Conservation (phyloP, 768 basidiomycete genomes). For the Punctularia strigosozonata region DNA sequence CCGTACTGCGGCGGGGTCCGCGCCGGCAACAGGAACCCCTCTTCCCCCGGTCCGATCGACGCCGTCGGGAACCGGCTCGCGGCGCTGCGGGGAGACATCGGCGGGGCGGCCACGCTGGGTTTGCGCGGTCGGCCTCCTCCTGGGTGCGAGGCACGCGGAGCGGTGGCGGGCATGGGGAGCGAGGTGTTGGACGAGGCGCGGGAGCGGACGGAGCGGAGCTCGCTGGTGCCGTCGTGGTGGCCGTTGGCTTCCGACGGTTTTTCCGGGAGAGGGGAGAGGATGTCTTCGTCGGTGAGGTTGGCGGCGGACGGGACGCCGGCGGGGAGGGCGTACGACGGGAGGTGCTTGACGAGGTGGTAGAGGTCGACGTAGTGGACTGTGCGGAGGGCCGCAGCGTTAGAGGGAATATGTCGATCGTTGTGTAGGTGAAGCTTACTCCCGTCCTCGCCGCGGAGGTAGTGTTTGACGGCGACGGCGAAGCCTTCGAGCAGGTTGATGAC, state of each 20-base stretch:
- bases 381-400: background rate
- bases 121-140: background rate
- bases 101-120: background rate
- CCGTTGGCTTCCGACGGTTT: background rate
- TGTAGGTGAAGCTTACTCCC: conserved; percentile 11
- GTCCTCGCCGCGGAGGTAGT: conserved; percentile 52
- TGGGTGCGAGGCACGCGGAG: background rate
- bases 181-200: background rate
- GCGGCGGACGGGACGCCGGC: conserved; percentile 30
- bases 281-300: conserved; percentile 13
- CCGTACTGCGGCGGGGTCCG: conserved; percentile 46
- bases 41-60: conserved; percentile 19
- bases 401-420: background rate
- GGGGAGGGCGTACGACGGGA: conserved; percentile 53
- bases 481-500: conserved; percentile 57
- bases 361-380: conserved; percentile 32
- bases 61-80: background rate
- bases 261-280: background rate
- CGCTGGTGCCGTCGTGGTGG: no score
- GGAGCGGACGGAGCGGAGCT: no score
- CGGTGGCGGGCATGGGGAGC: background rate
- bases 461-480: conserved; percentile 54
- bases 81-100: background rate
- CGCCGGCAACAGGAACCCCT: conserved; percentile 38
- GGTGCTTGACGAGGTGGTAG: conserved; percentile 59